phyloP scores from a whole-genome alignment of 768 basidiomycete genomes.

The Tricholoma sp. region DNA sequence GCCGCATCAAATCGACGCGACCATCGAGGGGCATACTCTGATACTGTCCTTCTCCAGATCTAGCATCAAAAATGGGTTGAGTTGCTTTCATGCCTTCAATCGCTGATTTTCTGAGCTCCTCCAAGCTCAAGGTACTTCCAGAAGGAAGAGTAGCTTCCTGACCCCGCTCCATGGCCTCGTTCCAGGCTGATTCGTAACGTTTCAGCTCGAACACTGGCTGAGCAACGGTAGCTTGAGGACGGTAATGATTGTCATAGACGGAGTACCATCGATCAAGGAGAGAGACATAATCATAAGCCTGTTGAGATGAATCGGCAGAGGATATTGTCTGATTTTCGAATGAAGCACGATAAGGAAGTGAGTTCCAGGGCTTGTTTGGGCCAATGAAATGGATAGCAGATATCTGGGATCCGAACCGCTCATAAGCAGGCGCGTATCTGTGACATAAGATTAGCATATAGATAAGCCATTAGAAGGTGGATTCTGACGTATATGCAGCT shows the following conservation, averaged over 20 bases:
- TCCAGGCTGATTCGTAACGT: constrained; percentile 75
- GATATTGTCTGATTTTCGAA: constrained; percentile 28
- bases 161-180: constrained; percentile 30
- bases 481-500: constrained; percentile 88
- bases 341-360: constrained; percentile 64
- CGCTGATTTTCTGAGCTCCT: constrained; percentile 59
- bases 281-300: constrained; percentile 70
- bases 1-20: constrained; percentile 82
- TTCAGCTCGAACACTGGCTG: constrained; percentile 54
- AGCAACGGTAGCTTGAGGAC: constrained; percentile 44
- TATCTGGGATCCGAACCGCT: constrained; percentile 86
- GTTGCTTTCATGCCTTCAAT: constrained; percentile 48
- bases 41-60: constrained; percentile 64
- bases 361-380: constrained; percentile 91
- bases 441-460: constrained; percentile 16
- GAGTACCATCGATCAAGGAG: constrained; percentile 89
- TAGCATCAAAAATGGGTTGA: constrained; percentile 13
- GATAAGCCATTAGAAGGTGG: constrained; percentile 16
- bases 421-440: constrained; percentile 96
- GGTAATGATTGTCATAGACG: constrained; percentile 86
- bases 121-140: constrained; percentile 45
- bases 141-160: constrained; percentile 15
- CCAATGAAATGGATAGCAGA: constrained; percentile 93
- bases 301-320: constrained; percentile 27
- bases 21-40: constrained; percentile 81